Conservation (phyloP, 202 grass and related monocot species). For the Zoysia matrella region DNA sequence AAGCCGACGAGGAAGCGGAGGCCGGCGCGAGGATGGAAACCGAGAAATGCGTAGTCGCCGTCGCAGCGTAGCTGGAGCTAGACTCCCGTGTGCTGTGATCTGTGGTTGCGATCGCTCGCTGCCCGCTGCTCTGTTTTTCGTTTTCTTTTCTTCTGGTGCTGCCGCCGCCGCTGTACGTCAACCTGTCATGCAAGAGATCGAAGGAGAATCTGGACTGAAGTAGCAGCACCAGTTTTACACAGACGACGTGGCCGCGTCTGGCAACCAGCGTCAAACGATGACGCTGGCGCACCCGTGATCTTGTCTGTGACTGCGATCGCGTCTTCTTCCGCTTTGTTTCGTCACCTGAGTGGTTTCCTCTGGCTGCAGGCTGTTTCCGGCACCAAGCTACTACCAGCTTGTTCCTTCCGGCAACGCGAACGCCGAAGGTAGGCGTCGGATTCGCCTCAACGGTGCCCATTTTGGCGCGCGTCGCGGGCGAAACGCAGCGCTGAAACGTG, state of each 20-base stretch:
- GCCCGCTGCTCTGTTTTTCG: not conserved
- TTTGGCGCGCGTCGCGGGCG: not conserved
- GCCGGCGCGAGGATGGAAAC: not conserved
- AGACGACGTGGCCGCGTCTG: not conserved
- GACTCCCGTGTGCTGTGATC: not conserved
- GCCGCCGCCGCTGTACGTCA: not conserved
- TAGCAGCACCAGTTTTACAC: constrained; percentile 23
- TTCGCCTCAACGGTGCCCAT: not conserved
- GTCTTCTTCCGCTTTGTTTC: not conserved
- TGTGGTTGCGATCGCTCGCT: not conserved
- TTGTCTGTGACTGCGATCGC: not conserved
- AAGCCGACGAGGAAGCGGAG: not conserved
- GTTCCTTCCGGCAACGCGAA: not conserved
- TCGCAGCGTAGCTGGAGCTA: not conserved
- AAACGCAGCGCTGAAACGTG: not conserved
- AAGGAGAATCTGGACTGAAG: constrained; percentile 21
- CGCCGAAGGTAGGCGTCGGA: too few relatives aligned
- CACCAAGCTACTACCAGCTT: too few relatives aligned
- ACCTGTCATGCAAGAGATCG: constrained; percentile 25
- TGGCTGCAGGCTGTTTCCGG: not conserved
- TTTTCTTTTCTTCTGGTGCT: not conserved
- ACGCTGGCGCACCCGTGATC: not conserved
- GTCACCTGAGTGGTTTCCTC: not conserved
- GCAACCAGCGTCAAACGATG: not conserved
- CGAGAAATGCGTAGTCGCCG: not conserved